Evolutionary conservation across 116 monocot genomes (phyloP), one percentile per base, ranked within the genome.

Genomic region (Iris pallida): DNA sequence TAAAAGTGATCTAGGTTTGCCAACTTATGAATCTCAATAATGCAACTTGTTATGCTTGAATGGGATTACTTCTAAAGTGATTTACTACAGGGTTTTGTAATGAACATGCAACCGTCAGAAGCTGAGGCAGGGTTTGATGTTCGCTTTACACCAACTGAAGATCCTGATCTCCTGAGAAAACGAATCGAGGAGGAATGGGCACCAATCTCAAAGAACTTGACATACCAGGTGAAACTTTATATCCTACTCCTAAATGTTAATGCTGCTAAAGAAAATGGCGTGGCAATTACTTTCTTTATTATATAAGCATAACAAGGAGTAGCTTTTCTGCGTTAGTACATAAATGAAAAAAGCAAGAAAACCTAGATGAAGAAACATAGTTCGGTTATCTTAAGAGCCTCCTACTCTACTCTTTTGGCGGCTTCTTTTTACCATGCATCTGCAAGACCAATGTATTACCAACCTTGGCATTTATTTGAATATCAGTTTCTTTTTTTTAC

Each of bases 71-170:
- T 73, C 71, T 49, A n/a, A 20, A 14, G 17, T 49, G 5, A 66
- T 53, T 74, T 43, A n/a, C 12, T 71, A 51, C 72, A 90, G 94
- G 94, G 92, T 78, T 96, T 89, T 81, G 86, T 82, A 42, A 96
- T 91, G 95, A 91, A 96, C 41, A 66, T 89, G 82, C 95, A 96
- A 85, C 86, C 95, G 61, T 95, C 95, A 59, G 91, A 91, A 77
- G 91, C 77, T 45, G 95, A 91, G 70, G 76, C 69, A 20, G 95
- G 91, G 9, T 89, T 86, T 81, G 89, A 95, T 81, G 18, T 95
- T 55, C 88, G 89, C 7, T 65, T 95, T 65, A 88, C 91, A 44
- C 95, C 95, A 20, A 86, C 89, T 30, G 71, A 48, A 67, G 77
- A 89, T 54, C 57, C 74, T 52, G 84, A 81, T 59, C 15, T 67